These are phyloP conservation scores for Talaromyces sp. DNA, from an alignment of 2,329 filamentous ascomycete species.

Conservation along the genomic window DNA sequence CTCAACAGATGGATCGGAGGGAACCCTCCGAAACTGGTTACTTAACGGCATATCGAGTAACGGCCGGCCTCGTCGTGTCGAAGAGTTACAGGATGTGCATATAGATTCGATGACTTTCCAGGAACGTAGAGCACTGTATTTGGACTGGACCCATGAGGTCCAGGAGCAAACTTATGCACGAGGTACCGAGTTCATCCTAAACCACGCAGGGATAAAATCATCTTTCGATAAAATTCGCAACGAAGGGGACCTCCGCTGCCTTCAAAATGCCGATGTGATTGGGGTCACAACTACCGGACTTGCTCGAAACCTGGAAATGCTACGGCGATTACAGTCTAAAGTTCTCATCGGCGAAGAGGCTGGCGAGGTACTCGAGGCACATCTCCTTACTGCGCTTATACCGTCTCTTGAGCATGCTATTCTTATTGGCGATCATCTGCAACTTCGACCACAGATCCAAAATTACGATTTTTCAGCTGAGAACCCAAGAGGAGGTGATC, in stretches of 20 bases:
- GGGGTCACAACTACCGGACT: conserved; percentile 53
- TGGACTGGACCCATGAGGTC: background rate
- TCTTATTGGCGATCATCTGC: conserved; percentile 42
- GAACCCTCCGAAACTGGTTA: background rate
- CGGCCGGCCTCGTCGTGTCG: background rate
- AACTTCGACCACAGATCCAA: conserved; percentile 39
- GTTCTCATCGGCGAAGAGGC: conserved; percentile 43
- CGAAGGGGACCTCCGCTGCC: conserved; percentile 24
- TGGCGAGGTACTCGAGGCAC: conserved; percentile 39
- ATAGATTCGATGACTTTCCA: background rate
- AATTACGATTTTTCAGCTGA: conserved; percentile 33
- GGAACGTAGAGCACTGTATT: background rate
- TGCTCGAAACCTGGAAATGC: conserved; percentile 41
- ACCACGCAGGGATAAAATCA: conserved; percentile 9
- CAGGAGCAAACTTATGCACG: background rate
- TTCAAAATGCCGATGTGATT: conserved; percentile 44
- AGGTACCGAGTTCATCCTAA: background rate
- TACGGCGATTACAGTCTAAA: conserved; percentile 40
- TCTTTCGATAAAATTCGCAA: conserved; percentile 17
- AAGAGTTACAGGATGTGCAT: background rate
- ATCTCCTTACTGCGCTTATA: conserved; percentile 37
- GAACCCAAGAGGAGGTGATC: conserved; percentile 25
- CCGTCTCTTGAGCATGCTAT: conserved; percentile 41
- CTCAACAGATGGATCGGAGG: background rate
- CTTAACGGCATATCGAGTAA: background rate